phyloP scores from a whole-genome alignment of 495 filamentous ascomycete species.

The Podospora fimiseda region DNA sequence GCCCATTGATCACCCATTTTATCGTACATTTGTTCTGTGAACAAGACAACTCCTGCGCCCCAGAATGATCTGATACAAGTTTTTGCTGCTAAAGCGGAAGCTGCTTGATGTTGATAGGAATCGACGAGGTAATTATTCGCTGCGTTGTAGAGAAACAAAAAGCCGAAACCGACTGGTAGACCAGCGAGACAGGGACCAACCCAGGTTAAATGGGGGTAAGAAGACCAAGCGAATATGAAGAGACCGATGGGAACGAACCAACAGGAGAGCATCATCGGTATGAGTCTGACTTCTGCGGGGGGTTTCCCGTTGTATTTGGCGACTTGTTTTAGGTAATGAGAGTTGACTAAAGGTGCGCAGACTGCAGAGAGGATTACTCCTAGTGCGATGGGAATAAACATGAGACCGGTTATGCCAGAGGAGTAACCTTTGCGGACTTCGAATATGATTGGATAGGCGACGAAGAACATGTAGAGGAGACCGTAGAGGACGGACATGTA shows the following conservation, averaged over 20 bases:
- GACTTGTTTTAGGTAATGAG: conserved; percentile 61
- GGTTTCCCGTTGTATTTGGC: conserved; percentile 58
- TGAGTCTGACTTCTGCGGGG: conserved; percentile 67
- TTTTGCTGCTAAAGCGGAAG: conserved; percentile 77
- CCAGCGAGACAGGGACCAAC: conserved; percentile 66
- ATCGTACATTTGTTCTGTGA: conserved; percentile 75
- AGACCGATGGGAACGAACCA: conserved; percentile 72
- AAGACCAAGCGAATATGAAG: conserved; percentile 83
- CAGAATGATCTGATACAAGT: conserved; percentile 73
- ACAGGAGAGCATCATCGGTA: conserved; percentile 81
- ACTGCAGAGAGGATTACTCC: conserved; percentile 57
- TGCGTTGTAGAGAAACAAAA: conserved; percentile 80
- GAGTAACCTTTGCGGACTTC: conserved; percentile 65
- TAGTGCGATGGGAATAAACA: conserved; percentile 71
- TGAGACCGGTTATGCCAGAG: conserved; percentile 66
- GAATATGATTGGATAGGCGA: conserved; percentile 75
- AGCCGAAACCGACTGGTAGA: conserved; percentile 73
- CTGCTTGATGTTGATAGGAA: conserved; percentile 79
- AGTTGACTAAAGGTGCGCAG: conserved; percentile 68
- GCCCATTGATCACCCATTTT: conserved; percentile 73
- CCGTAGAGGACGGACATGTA: conserved; percentile 80
- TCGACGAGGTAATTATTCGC: conserved; percentile 81
- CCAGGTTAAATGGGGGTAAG: conserved; percentile 60
- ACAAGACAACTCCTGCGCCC: conserved; percentile 68
- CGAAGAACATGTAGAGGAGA: conserved; percentile 78